Percentiles rank a stretch among this genome's conserved stretches.
Evolutionary conservation across 1,139 yeast genomes (phyloP).

Genomic region (Debaryomyces sp.): DNA sequence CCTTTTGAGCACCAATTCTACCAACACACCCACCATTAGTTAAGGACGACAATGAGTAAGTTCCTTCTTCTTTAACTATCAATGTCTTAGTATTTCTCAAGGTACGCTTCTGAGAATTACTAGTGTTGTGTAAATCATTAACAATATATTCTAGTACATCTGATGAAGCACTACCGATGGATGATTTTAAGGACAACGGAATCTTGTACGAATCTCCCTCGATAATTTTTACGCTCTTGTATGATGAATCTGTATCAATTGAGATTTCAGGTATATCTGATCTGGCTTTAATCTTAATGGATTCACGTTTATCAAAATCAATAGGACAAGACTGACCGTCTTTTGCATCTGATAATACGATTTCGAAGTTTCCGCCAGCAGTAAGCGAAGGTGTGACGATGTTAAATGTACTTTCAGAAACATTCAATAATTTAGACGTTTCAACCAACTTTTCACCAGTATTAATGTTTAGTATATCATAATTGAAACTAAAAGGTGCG

Average conservation of each 20-base stretch:
- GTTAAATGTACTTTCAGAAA: conserved; percentile 34
- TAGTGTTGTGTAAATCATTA: conserved; percentile 23
- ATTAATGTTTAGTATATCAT: conserved; percentile 47
- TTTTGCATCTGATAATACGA: conserved; percentile 62
- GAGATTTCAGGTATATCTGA: conserved; percentile 58
- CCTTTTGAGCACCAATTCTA: conserved; percentile 35
- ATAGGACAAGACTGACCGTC: conserved; percentile 81
- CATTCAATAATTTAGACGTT: conserved; percentile 44
- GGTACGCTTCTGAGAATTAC: conserved; percentile 23
- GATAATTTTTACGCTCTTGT: conserved; percentile 42
- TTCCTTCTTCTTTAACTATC: conserved; percentile 58
- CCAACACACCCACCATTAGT: conserved; percentile 75
- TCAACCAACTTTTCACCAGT: conserved; percentile 43
- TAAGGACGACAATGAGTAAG: conserved; percentile 59
- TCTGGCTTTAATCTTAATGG: conserved; percentile 63
- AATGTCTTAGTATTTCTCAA: conserved; percentile 41
- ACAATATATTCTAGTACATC: conserved; percentile 33
- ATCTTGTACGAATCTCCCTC: conserved; percentile 63
- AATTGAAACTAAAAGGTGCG: conserved; percentile 72
- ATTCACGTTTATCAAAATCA: conserved; percentile 52
- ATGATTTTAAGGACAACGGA: conserved; percentile 53
- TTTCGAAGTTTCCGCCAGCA: conserved; percentile 70
- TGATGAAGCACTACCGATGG: conserved; percentile 25
- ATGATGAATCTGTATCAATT: conserved; percentile 22
- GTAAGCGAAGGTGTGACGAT: conserved; percentile 57